phyloP scores from a whole-genome alignment of 495 filamentous ascomycete genomes.

The Cetradonia linearis region DNA sequence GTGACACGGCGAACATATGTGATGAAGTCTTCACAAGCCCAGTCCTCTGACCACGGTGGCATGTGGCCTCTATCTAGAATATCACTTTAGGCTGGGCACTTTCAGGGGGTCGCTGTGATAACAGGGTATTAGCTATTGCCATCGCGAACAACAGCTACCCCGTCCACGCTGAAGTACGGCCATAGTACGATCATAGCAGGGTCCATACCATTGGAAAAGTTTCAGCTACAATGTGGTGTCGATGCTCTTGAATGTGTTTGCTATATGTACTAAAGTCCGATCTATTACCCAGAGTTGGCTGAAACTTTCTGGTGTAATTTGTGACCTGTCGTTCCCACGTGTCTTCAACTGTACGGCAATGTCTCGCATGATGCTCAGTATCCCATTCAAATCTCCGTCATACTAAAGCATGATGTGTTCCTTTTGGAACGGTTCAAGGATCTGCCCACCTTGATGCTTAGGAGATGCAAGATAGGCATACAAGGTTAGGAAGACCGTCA shows the following conservation, averaged over 20 bases:
- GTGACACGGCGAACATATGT: neutral
- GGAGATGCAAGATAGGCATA: neutral
- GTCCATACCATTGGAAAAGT: neutral
- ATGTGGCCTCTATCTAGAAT: conserved; percentile 1
- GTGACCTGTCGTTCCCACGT: neutral
- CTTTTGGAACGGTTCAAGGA: neutral
- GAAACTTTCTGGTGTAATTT: too few species aligned
- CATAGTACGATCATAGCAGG: neutral
- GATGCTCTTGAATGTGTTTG: neutral
- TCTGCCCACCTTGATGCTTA: neutral
- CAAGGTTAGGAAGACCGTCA: neutral
- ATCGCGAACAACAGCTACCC: neutral
- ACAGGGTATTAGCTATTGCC: neutral
- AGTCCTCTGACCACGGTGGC: neutral
- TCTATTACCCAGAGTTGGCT: too few species aligned
- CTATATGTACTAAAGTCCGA: too few species aligned
- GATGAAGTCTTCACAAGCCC: neutral
- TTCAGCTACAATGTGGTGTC: neutral
- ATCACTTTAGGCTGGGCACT: neutral
- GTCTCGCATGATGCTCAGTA: neutral
- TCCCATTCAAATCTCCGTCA: neutral
- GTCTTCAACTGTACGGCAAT: neutral
- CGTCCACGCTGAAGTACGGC: neutral
- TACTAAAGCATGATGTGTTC: neutral
- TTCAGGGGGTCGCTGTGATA: neutral